Base-by-base conservation (phyloP, 2,329 filamentous ascomycete genomes). In the Alternaria burnsii region DNA sequence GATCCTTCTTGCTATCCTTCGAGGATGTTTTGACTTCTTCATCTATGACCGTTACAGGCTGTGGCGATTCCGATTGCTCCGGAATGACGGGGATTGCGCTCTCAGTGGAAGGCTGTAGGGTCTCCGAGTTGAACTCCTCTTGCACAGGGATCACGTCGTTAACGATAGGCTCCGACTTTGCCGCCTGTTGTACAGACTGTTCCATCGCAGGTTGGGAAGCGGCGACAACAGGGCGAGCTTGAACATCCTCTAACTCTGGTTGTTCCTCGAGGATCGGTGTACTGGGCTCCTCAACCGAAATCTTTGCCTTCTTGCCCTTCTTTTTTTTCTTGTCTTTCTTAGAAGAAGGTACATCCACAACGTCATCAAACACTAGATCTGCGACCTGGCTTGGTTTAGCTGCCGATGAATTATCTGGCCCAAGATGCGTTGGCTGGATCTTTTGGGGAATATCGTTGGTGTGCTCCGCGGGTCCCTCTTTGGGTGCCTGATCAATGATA, bases 1-100 rank as follows among this genome's bases (percentile, higher is more conserved):
- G 65, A 14, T 44, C 55, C 54, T 62, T 84, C 14, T 79, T 56
- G 18, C 42, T 79, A 63, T 82, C 84, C 62, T 81, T 79, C 58
- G 79, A 82, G 48, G 73, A 69, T 14, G 47, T 41, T 12, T 53
- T 24, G 28, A 47, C 32, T 18, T 63, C 64, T 11, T 59, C 55
- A 6, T 43, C 54, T 2, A 20, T 16, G 11, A 41, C 30, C 8
- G 40, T 26, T 28, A 24, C 16, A n/a, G 43, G 53, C 28, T 54
- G 47, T 36, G 40, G 34, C 9, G 32, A 26, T 36, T 68, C 58
- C 1, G 44, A 40, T 3, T 57, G 55, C 26, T 61, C 51, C n/a
- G 24, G 12, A 10, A 40, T 36, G 14, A 14, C 30, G 7, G 56
- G 20, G 30, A 24, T n/a, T 22, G 22, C 38, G 5, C 10, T 40